phyloP scores from a whole-genome alignment of 805 yeast genomes.

The Candida broadrunensis region DNA sequence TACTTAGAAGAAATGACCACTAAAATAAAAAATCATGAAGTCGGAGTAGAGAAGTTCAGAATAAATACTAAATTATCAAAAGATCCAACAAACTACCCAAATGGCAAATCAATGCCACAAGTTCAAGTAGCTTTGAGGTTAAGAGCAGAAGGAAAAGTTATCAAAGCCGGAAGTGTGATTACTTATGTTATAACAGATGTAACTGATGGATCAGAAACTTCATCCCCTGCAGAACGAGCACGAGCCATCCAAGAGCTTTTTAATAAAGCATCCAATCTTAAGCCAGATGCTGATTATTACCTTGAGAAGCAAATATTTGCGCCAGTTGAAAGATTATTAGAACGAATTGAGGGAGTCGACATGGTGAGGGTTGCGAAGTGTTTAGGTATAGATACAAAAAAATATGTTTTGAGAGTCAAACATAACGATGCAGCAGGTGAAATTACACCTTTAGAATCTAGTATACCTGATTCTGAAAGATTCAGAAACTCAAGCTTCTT shows the following conservation, averaged over 20 bases:
- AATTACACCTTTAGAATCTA: slow-evolving; percentile 75
- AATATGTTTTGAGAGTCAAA: slow-evolving; percentile 48
- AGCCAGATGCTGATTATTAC: slow-evolving; percentile 76
- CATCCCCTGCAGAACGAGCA: slow-evolving; percentile 74
- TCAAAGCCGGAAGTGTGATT: slow-evolving; percentile 86
- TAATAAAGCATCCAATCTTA: slow-evolving; percentile 45
- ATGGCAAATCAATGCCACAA: slow-evolving; percentile 78
- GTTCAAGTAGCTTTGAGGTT: slow-evolving; percentile 88
- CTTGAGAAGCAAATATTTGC: slow-evolving; percentile 86
- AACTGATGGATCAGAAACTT: slow-evolving; percentile 24
- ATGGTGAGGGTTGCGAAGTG: slow-evolving; percentile 70
- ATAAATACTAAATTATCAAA: slow-evolving; percentile 88
- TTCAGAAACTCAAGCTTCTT: slow-evolving; percentile 64
- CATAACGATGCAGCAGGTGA: slow-evolving; percentile 37
- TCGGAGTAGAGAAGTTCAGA: slow-evolving; percentile 65
- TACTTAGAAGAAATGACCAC: slow-evolving; percentile 61
- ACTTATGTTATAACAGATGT: slow-evolving; percentile 71
- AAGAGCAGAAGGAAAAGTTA: slow-evolving; percentile 77
- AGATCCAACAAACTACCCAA: slow-evolving; percentile 82
- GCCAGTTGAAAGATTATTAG: slow-evolving; percentile 85
- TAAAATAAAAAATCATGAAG: slow-evolving; percentile 57
- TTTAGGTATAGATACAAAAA: slow-evolving; percentile 72
- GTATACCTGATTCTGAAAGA: slow-evolving; percentile 76
- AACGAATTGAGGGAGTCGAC: slow-evolving; percentile 84
- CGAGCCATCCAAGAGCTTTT: slow-evolving; percentile 74